These are phyloP conservation scores for Colletotrichum melonis DNA, from an alignment of 2,329 filamentous ascomycete genomes.

Conservation along the genomic window DNA sequence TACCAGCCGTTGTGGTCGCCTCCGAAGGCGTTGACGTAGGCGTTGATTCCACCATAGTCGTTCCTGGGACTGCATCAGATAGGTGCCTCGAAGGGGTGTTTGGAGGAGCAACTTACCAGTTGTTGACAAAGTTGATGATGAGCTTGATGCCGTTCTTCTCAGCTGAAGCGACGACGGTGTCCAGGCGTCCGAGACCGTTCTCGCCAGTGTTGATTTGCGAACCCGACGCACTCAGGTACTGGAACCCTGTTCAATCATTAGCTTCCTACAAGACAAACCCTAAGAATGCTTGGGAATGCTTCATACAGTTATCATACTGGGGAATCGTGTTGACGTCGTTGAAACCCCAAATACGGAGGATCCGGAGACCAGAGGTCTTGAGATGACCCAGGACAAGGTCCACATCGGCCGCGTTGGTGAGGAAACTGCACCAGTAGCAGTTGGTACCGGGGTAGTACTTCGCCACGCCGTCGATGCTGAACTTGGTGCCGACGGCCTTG, in stretches of 20 bases:
- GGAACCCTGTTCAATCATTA: slow-evolving; percentile 48
- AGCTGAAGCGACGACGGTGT: slow-evolving; percentile 71
- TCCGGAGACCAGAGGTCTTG: slow-evolving; percentile 61
- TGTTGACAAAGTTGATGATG: slow-evolving; percentile 75
- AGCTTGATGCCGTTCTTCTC: slow-evolving; percentile 70
- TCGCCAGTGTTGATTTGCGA: slow-evolving; percentile 71
- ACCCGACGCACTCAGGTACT: slow-evolving; percentile 58
- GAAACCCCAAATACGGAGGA: slow-evolving; percentile 72
- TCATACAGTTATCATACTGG: slow-evolving; percentile 43
- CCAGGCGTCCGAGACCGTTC: slow-evolving; percentile 69
- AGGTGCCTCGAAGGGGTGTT: background rate
- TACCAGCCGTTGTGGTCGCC: slow-evolving; percentile 67
- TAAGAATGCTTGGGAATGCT: slow-evolving; percentile 44
- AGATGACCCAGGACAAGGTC: slow-evolving; percentile 64
- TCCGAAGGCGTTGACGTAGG: slow-evolving; percentile 69
- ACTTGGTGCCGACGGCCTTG: slow-evolving; percentile 44
- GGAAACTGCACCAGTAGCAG: slow-evolving; percentile 67
- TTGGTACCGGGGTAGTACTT: slow-evolving; percentile 66
- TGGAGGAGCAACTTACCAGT: slow-evolving; percentile 58
- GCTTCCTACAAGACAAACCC: background rate
- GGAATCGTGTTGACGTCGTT: slow-evolving; percentile 63
- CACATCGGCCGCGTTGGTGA: slow-evolving; percentile 66
- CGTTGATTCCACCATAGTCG: slow-evolving; percentile 74
- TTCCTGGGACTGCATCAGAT: slow-evolving; percentile 37
- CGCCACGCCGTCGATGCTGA: slow-evolving; percentile 57